Conservation (phyloP, 2,329 filamentous ascomycete genomes). For the Rutstroemia sp. region DNA sequence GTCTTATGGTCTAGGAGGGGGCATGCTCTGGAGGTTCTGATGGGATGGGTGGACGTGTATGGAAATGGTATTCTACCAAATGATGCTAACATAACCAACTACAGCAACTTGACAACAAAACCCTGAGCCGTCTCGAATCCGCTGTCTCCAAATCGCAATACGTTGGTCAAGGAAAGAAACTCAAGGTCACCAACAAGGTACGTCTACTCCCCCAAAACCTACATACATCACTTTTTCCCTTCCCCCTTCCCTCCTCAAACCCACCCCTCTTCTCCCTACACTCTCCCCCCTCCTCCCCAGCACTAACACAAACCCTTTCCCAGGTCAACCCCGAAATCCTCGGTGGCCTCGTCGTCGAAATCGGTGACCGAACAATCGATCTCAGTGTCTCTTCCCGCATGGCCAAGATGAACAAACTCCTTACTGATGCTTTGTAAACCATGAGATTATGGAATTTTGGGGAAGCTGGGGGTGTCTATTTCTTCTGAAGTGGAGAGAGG, state of each 20-base stretch:
- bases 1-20: not conserved
- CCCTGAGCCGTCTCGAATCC: constrained; percentile 75
- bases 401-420: constrained; percentile 98
- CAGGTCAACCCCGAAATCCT: constrained; percentile 92
- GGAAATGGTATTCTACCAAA: not conserved
- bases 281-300: not conserved
- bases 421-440: constrained; percentile 93
- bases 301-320: not conserved
- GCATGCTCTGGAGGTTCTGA: not conserved
- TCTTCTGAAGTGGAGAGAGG: not conserved
- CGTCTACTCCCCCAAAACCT: constrained; percentile 12
- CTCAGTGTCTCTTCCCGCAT: constrained; percentile 92
- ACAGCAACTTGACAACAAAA: constrained; percentile 80
- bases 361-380: constrained; percentile 97
- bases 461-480: not conserved
- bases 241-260: not conserved
- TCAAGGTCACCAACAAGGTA: constrained; percentile 92
- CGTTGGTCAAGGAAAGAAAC: constrained; percentile 87
- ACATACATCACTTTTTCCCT: not conserved
- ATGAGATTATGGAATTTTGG: not conserved
- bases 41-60: not conserved
- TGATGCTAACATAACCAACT: constrained; percentile 5
- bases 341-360: constrained; percentile 89
- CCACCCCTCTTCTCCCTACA: no score
- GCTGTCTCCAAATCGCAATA: constrained; percentile 86